Evolutionary conservation across 306 rosid species (phyloP).

Genomic region (Cucumis hystrix): DNA sequence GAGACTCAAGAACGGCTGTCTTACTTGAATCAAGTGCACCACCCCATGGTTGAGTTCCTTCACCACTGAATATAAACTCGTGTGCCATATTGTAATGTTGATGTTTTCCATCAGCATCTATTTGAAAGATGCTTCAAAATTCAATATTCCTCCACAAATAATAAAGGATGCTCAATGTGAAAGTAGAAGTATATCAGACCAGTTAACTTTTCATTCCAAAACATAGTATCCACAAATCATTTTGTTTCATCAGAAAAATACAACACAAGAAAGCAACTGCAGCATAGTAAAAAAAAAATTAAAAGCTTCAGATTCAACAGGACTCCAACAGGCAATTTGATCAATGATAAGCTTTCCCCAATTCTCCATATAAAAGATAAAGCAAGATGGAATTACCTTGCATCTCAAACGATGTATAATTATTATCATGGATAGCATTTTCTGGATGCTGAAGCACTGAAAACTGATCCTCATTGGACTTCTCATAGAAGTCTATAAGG

Average conservation of each 20-base stretch:
- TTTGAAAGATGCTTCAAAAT: slow-evolving; percentile 11
- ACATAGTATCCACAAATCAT: background rate
- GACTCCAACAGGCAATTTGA: background rate
- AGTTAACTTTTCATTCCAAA: background rate
- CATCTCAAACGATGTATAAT: slow-evolving; percentile 22
- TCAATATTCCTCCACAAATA: background rate
- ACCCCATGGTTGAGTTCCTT: slow-evolving; percentile 35
- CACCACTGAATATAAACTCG: slow-evolving; percentile 27
- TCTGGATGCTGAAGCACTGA: slow-evolving; percentile 28
- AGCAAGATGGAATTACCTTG: slow-evolving; percentile 31
- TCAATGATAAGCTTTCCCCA: background rate
- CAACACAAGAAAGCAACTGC: background rate
- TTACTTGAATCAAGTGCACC: slow-evolving; percentile 33
- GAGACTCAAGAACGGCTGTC: slow-evolving; percentile 16
- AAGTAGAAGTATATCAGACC: background rate
- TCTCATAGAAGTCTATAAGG: slow-evolving; percentile 20
- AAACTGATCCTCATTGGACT: slow-evolving; percentile 29
- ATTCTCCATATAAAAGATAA: background rate
- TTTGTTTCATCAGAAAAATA: background rate
- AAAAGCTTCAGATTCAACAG: background rate
- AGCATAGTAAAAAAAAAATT: background rate
- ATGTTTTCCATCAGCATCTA: slow-evolving; percentile 24
- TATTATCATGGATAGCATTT: slow-evolving; percentile 19
- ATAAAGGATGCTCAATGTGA: background rate
- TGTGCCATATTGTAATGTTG: slow-evolving; percentile 20